Evolutionary conservation across 2,329 filamentous ascomycete genomes (phyloP), one percentile per base, ranked within the genome.

Genomic region (Lasiodiplodia sp.): DNA sequence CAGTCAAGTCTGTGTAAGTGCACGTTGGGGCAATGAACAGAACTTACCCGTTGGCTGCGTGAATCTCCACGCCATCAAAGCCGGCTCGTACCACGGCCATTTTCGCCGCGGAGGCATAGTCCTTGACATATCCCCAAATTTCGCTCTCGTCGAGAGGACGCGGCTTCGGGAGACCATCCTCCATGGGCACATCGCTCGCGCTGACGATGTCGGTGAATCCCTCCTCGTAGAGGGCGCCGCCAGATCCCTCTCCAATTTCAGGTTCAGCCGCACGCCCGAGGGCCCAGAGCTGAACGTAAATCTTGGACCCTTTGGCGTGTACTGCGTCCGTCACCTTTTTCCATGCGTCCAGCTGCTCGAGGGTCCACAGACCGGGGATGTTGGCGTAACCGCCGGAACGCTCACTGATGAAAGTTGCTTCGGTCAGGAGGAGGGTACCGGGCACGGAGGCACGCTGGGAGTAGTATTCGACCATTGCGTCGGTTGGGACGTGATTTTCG

Each of bases 261-360:
- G 78, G 74, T 69, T 81, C 76, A 0, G 86, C 86, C 3, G 84
- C 83, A 3, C 90, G 85, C 3, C 90, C 89, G 5, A 87, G 79
- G 0, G 84, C 84, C 83, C 87, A 91, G 0, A 92, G 80, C 73
- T 92, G 90, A 2, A 84, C 76, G 78, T 83, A 91, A 63, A 91
- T 88, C 74, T 82, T 87, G 21, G 83, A 85, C 5, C 86, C 86
- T 71, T 28, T 89, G 23, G 81, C 81, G 75, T 92, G 90, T 0
- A 92, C 88, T 0, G 85, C 86, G 37, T 88, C 84, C 2, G 86
- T 88, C 49, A 92, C 79, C 12, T 82, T 77, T 70, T 84, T 86
- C 90, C 89, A 92, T 0, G 81, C 85, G 1, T 81, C 82, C 53
- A 90, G 82, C 68, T 91, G 87, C 16, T 81, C 82, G 10, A 72